Percentiles rank a stretch among this genome's conserved stretches.
These are phyloP conservation scores for Proliferodiscus dingleyae DNA, from an alignment of 2,329 filamentous ascomycete genomes.

Conservation along the genomic window DNA sequence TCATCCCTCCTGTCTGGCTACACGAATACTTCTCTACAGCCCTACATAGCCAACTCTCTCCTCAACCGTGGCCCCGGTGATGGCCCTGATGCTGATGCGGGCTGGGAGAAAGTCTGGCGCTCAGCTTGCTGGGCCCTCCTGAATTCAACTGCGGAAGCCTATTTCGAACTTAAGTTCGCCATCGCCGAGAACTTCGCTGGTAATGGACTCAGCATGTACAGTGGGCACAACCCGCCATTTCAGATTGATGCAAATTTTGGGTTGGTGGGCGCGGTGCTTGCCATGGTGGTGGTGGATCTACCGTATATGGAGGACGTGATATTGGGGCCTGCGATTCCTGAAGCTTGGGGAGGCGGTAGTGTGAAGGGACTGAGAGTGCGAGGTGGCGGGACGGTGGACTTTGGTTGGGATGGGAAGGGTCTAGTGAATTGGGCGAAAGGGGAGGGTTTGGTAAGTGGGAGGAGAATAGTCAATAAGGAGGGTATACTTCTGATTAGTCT, in stretches of 20 bases:
- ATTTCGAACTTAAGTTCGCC: conserved; percentile 44
- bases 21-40: conserved; percentile 37
- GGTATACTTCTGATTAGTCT: conserved; percentile 1
- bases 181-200: conserved; percentile 45
- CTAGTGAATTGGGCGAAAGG: conserved; percentile 25
- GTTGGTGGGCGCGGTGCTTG: conserved; percentile 42
- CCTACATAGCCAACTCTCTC: conserved; percentile 43
- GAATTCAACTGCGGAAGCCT: conserved; percentile 45
- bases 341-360: conserved; percentile 39
- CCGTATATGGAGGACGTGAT: conserved; percentile 35
- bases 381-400: conserved; percentile 40
- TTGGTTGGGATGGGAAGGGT: conserved; percentile 39
- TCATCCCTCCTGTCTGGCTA: conserved; percentile 40
- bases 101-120: conserved; percentile 56
- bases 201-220: conserved; percentile 50
- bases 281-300: conserved; percentile 49
- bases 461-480: conserved; percentile 4
- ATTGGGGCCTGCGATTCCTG: conserved; percentile 44
- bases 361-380: conserved; percentile 41
- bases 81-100: conserved; percentile 45
- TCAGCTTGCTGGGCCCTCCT: conserved; percentile 51
- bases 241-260: conserved; percentile 59
- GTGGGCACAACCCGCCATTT: conserved; percentile 41
- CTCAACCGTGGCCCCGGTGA: conserved; percentile 43
- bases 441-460: conserved; percentile 1